Evolutionary conservation across 139 green algal species (phyloP), one percentile per base, ranked within the genome.

Genomic region (Diplosphaera chodatii): DNA sequence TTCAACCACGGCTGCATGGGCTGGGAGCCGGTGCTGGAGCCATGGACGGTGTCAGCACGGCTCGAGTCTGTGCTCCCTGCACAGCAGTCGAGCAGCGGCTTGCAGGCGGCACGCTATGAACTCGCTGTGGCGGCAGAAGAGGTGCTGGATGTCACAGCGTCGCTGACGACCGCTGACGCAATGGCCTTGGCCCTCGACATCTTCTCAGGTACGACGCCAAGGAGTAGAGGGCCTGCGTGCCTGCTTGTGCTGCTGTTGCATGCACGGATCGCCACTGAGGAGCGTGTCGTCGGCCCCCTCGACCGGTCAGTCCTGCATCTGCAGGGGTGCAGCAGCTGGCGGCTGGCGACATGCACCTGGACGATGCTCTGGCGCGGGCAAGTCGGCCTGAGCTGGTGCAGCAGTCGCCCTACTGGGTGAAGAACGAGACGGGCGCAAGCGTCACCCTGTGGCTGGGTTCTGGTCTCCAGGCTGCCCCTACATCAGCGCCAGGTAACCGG

Each of bases 21-120:
- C 0, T 94, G 89, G 89, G 89, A 94, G 78, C 85, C 88, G 0
- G 63, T 91, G 31, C 0, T 94, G 1, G 89, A 94, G 75, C 86
- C 86, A 0, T 94, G 89, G 89, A 33, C 33, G 1, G 70, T 82
- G 37, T 32, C 34, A 13, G 28, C 67, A 0, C 31, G 31, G 5
- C 3, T 77, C 25, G 10, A 65, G 27, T 65, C 59, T n/a, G 21
- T 18, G 25, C 59, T 33, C 59, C 10, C 59, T 4, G 25, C 13
- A 33, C 59, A 65, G 59, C 27, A 33, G 28, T 5, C 59, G 5
- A 28, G 25, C n/a, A 22, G 59, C 23, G 15, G 25, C 59, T 32
- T 18, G 63, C 34, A 70, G 70, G 70, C 28, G 70, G 32, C 63
- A 56, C 25, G 64, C 21, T 55, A 63, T 1, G 25, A 67, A 20